Evolutionary conservation across 2,329 filamentous ascomycete species (phyloP).

Genomic region (Ophiostoma ips): DNA sequence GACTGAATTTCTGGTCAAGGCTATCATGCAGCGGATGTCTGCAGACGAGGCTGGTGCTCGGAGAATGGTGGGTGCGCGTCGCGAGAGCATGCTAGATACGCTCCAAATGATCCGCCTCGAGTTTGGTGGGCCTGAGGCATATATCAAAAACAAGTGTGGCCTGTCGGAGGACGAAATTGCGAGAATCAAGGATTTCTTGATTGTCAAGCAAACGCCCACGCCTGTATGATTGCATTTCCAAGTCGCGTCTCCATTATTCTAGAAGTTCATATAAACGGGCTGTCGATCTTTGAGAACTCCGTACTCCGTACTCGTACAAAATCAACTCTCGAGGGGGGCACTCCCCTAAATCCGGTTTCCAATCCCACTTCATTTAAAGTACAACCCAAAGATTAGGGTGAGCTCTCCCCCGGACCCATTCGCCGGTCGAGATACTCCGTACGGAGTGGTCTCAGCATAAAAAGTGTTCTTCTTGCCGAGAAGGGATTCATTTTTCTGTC

Average conservation of each 20-base stretch:
- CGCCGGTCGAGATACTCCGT: no score
- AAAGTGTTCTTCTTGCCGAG: no score
- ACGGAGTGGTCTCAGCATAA: no score
- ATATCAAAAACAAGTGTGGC: constrained; percentile 44
- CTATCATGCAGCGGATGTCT: constrained; percentile 35
- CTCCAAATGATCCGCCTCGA: constrained; percentile 40
- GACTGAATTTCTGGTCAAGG: constrained; percentile 34
- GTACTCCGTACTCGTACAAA: no score
- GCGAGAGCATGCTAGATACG: constrained; percentile 34
- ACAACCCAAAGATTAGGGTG: neutral
- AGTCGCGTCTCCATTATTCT: no score
- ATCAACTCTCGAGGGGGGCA: no score
- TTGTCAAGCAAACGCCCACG: neutral
- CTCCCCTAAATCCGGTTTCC: no score
- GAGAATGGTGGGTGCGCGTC: constrained; percentile 32
- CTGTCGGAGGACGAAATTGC: constrained; percentile 31
- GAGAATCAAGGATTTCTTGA: neutral
- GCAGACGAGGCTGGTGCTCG: constrained; percentile 29
- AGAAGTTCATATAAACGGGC: no score
- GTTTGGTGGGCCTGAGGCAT: constrained; percentile 51
- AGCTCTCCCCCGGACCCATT: neutral
- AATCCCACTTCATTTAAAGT: neutral
- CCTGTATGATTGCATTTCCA: neutral
- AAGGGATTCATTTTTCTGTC: no score
- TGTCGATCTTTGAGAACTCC: no score